Base-by-base conservation (phyloP, 495 filamentous ascomycete genomes). In the Penicillium ochrochloron region DNA sequence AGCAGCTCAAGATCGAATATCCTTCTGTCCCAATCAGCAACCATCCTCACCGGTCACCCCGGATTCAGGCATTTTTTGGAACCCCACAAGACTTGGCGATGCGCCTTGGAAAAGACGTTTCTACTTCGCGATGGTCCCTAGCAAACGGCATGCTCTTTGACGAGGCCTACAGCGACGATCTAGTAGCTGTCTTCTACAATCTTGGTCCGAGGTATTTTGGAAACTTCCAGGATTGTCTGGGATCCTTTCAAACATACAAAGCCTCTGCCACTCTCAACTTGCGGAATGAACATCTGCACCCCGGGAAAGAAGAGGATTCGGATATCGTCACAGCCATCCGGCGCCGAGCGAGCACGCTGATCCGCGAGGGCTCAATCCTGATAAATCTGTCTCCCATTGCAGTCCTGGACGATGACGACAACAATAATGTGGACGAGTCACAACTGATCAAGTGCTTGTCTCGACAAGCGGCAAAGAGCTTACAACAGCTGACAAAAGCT, bases 181-280 rank as follows among this genome's bases (percentile, higher is more conserved):
- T 97, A 59, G 84, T 98, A 25, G 88, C 94, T 27, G 95, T 98
- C 3, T 90, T 94, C 67, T 92, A 90, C 74, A 91, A 93, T 58
- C 87, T 99, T 17, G 94, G 95, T 2, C 89, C 92, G 23, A 88
- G 92, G 37, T 99, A 99, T 69, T 87, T 90, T 74, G 95, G 95
- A 2, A 98, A 97, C 71, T 97, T 94, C 68, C 95, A 99, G 73
- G 95, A 99, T 72, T 93, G 92, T 64, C 82, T 99, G 23, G 95
- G 95, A 11, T 94, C 94, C 17, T 97, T 99, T 70, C 94, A 97
- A 71, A 99, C 95, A 0, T 99, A 98, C 72, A 89, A 89, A 64
- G 93, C 96, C n/a, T 97, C 96, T 27, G 94, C 95, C 19, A 87
- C 91, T 29, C 78, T 99, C 29, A 94, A 94, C 61, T 82, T 97